Base-by-base conservation (phyloP, 352 stramenopile species). In the Globisporangium radiosum region DNA sequence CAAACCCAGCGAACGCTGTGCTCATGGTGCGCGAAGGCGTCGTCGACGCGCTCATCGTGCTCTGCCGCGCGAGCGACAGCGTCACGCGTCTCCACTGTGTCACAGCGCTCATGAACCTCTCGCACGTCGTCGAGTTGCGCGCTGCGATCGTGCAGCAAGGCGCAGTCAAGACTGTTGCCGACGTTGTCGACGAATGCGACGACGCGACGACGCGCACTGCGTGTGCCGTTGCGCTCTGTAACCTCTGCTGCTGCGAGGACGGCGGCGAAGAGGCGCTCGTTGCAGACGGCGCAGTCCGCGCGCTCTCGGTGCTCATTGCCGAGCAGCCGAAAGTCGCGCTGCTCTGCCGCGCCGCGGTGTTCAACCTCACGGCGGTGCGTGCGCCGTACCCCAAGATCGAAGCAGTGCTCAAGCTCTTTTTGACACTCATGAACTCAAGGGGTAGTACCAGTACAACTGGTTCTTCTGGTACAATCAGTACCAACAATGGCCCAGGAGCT, bases 11-110 rank as follows among this genome's bases (percentile, higher is more conserved):
- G 1, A 97, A 97, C 58, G 89, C 85, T 14, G 58, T 76, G 47
- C 69, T 92, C 8, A 93, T 97, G 76, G 87, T 94, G 4, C 63
- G 94, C 51, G 89, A 97, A 63, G 88, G 92, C 47, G 89, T 92
- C 1, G 86, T 96, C 6, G 72, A 95, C 37, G 86, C 88, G 9
- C 65, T 95, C 4, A 87, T 96, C 37, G 63, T 76, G 33, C 64
- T 97, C 0, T 90, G 76, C 15, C 73, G 81, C 51, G 73, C 82
- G n/a, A 79, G 81, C 15, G 74, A 96, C 65, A 68, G 62, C 1
- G 63, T 72, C 14, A 91, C 83, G 38, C 72, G 68, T 7, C 64
- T 90, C 15, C 57, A 90, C 53, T 96, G 89, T 54, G 86, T 91
- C 39, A 94, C 85, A 19, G 74, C 87, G 4, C 73, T 97, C 14